Conservation (phyloP, 352 stramenopile species). For the Thraustotheca clavata region DNA sequence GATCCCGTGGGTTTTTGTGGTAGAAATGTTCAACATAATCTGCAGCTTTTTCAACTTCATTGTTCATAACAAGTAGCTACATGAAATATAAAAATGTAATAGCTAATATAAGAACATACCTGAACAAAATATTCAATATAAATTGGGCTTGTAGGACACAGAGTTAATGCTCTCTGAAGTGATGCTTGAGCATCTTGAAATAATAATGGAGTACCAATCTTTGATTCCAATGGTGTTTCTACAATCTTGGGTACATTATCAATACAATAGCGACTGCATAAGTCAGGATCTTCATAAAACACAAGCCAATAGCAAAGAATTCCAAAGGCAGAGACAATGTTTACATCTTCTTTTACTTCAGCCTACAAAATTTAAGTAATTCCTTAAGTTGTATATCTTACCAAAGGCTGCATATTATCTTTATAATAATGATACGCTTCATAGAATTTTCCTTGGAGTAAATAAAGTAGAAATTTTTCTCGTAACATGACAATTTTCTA, state of each 20-base stretch:
- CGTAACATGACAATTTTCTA: conserved; percentile 36
- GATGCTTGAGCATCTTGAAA: conserved; percentile 55
- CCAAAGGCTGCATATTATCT: conserved; percentile 49
- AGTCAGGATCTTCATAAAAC: conserved; percentile 60
- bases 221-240: conserved; percentile 52
- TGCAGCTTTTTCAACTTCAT: conserved; percentile 46
- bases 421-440: conserved; percentile 72
- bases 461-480: conserved; percentile 62
- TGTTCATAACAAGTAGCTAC: conserved; percentile 52
- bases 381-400: conserved; percentile 24
- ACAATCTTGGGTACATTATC: conserved; percentile 39
- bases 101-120: not conserved
- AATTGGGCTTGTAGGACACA: conserved; percentile 43
- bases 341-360: conserved; percentile 44
- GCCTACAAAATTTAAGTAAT: conserved; percentile 24
- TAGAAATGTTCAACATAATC: conserved; percentile 72
- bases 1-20: conserved; percentile 41
- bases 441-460: conserved; percentile 67
- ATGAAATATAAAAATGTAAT: not conserved
- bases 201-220: conserved; percentile 58
- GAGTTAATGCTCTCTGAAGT: conserved; percentile 46
- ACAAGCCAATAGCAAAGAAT: conserved; percentile 80
- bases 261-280: conserved; percentile 40
- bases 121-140: conserved; percentile 66
- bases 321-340: conserved; percentile 58